Base-by-base conservation (phyloP, 2,329 filamentous ascomycete species). In the Trichoderma sp. region DNA sequence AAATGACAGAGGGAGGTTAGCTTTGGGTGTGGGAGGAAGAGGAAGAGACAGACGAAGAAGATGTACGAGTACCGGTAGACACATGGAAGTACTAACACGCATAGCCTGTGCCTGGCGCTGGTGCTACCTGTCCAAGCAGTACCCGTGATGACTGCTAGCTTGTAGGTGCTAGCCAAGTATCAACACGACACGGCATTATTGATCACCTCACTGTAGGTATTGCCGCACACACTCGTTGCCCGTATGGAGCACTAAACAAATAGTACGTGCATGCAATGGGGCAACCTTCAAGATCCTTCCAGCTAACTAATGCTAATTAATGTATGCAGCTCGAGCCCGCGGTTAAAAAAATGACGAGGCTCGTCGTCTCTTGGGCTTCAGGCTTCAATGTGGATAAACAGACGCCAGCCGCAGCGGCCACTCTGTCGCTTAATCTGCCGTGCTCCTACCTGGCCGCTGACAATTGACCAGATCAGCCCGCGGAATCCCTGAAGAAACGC, bases 391-490 rank as follows among this genome's bases (percentile, higher is more conserved):
- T 60, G 53, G 67, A 35, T 45, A 63, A 67, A 73, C 68, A 77
- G 71, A 24, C 74, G 69, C 66, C 63, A 68, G 69, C 65, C 60
- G 68, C 38, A 71, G 71, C 6, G 59, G 66, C 56, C 53, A 76
- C 66, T 64, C 74, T 68, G 73, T 62, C 71, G 45, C 72, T 71
- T 73, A 77, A 64, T 56, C 21, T 73, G 59, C 60, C 38, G 60
- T 72, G 69, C 29, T n/a, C 21, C 27, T 73, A 35, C 60, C 21
- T 29, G 64, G 62, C 72, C 16, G 62, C 65, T 75, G 59, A 65
- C 21, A 29, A 64, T 71, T 41, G 59, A 75, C 74, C 33, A 33
- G 27, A 38, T 21, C 50, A 41, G 33, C 8, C 35, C 67, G 33
- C 29, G 67, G 35, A 64, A 64, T 53, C 56, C 73, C 73, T 75